Percentiles rank a stretch among this genome's conserved stretches.
Conservation (phyloP, 306 rosid genomes). For the Begonia masoniana region DNA sequence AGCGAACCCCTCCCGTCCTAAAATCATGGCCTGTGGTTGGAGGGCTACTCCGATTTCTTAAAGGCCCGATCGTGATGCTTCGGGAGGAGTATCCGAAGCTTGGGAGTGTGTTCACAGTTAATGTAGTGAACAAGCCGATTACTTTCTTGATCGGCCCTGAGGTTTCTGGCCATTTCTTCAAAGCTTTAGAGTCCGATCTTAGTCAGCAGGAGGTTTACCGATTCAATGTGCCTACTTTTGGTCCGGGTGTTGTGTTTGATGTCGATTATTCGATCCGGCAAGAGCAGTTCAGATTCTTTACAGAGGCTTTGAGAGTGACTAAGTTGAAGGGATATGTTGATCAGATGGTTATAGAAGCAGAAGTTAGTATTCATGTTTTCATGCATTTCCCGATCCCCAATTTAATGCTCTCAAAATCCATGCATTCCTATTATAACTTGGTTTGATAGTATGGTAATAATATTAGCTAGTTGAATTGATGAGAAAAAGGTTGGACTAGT, state of each 20-base stretch:
- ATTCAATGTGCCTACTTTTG: slow-evolving; percentile 93
- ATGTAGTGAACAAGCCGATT: slow-evolving; percentile 45
- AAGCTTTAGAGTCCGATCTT: slow-evolving; percentile 75
- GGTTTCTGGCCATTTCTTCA: slow-evolving; percentile 83
- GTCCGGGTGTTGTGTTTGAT: slow-evolving; percentile 92
- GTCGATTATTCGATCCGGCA: slow-evolving; percentile 82
- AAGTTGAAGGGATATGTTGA: slow-evolving; percentile 79
- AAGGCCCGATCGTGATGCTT: slow-evolving; percentile 77
- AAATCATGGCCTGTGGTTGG: slow-evolving; percentile 51
- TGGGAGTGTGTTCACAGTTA: slow-evolving; percentile 77
- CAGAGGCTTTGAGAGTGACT: slow-evolving; percentile 73
- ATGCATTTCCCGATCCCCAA: no score
- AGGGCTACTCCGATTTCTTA: slow-evolving; percentile 49
- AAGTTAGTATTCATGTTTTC: slow-evolving; percentile 23
- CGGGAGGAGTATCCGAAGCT: slow-evolving; percentile 73
- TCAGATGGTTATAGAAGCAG: slow-evolving; percentile 88
- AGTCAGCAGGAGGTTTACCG: slow-evolving; percentile 93
- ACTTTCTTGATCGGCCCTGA: slow-evolving; percentile 91
- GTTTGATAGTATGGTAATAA: no score
- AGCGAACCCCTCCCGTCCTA: slow-evolving; percentile 51
- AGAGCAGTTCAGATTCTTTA: slow-evolving; percentile 92
- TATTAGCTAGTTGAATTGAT: no score
- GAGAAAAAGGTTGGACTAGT: no score
- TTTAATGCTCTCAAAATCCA: no score
- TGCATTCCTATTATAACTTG: no score